phyloP scores from a whole-genome alignment of 148 eudicot genomes.

The Vaccinium macrocarpon region DNA sequence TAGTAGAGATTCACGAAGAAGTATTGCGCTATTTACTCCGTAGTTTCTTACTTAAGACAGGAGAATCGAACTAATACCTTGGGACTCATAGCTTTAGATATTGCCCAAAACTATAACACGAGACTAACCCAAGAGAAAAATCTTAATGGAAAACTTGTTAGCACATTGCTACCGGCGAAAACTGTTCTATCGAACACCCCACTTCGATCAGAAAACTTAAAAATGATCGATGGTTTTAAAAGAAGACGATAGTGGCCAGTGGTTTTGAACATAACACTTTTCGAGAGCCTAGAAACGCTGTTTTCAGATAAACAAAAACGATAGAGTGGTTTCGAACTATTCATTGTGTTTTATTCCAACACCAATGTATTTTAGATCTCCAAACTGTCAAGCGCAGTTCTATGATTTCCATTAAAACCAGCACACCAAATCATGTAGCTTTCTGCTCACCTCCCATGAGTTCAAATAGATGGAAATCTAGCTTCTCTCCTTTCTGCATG shows the following conservation, averaged over 20 bases:
- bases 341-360: neutral
- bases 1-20: neutral
- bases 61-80: no score
- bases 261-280: neutral
- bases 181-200: no score
- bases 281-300: neutral
- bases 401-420: neutral
- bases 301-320: neutral
- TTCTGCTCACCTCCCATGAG: neutral
- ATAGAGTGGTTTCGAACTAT: neutral
- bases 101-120: neutral
- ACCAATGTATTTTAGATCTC: neutral
- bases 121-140: neutral
- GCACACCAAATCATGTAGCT: neutral
- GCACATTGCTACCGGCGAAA: no score
- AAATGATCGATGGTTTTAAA: no score
- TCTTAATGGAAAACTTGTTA: neutral
- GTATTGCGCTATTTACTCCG: neutral
- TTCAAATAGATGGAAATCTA: neutral
- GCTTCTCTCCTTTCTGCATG: neutral
- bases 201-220: no score
- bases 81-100: neutral
- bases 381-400: neutral
- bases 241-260: neutral
- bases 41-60: no score